These are phyloP conservation scores for Mycena maculata DNA, from an alignment of 768 basidiomycete genomes.

Conservation along the genomic window DNA sequence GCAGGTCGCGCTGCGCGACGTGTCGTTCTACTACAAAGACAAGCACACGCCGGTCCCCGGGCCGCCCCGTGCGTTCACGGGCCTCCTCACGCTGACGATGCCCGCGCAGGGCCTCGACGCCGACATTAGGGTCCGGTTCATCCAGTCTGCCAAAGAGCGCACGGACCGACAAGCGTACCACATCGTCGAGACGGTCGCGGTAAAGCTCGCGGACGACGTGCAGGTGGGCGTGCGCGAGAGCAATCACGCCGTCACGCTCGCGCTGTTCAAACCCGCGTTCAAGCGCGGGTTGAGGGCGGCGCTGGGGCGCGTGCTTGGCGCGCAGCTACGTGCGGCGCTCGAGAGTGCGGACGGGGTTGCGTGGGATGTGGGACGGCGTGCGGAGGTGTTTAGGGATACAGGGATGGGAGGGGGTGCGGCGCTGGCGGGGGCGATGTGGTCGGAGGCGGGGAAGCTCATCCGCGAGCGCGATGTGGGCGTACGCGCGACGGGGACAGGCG, in stretches of 20 bases:
- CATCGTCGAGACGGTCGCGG: constrained; percentile 64
- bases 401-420: constrained; percentile 63
- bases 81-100: constrained; percentile 69
- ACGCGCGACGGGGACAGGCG: constrained; percentile 65
- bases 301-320: constrained; percentile 65
- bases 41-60: constrained; percentile 56
- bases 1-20: constrained; percentile 69
- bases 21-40: constrained; percentile 81
- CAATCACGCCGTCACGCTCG: constrained; percentile 71
- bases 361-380: constrained; percentile 67
- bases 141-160: constrained; percentile 64
- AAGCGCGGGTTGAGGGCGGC: constrained; percentile 66
- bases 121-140: constrained; percentile 71
- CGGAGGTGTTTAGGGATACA: constrained; percentile 73
- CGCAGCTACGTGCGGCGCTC: constrained; percentile 62
- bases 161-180: constrained; percentile 61
- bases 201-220: constrained; percentile 68
- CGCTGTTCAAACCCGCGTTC: constrained; percentile 72
- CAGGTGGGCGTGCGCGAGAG: constrained; percentile 64
- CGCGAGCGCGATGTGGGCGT: constrained; percentile 53
- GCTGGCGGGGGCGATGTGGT: constrained; percentile 71
- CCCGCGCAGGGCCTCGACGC: constrained; percentile 76
- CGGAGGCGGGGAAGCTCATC: constrained; percentile 68
- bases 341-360: constrained; percentile 66
- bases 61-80: constrained; percentile 67